Conservation (phyloP, 2,329 filamentous ascomycete genomes). For the Phaeosphaeriaceae sp. region DNA sequence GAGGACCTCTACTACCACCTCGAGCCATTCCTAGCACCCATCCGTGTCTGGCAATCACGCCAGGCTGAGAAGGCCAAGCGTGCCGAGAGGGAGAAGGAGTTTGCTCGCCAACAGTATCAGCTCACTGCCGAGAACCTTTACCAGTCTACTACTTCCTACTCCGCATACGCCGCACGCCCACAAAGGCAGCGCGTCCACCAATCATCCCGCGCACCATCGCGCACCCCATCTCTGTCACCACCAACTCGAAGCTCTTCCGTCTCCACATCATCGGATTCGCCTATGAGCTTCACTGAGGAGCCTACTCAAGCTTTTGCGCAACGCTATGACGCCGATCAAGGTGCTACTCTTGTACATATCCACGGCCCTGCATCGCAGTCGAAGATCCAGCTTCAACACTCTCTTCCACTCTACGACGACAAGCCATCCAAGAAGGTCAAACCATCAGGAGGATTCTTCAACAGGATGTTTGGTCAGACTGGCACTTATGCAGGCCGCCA, state of each 20-base stretch:
- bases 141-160: constrained; percentile 41
- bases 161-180: constrained; percentile 39
- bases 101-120: constrained; percentile 46
- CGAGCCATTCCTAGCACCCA: constrained; percentile 85
- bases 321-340: constrained; percentile 51
- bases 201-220: constrained; percentile 49
- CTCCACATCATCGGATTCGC: constrained; percentile 42
- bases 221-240: constrained; percentile 58
- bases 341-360: constrained; percentile 54
- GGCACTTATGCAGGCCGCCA: constrained; percentile 36
- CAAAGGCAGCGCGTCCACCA: constrained; percentile 33
- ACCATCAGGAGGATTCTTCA: constrained; percentile 47
- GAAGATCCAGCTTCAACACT: constrained; percentile 45
- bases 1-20: constrained; percentile 87
- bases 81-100: constrained; percentile 52
- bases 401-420: constrained; percentile 47
- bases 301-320: constrained; percentile 41
- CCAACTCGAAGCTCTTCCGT: constrained; percentile 50
- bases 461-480: constrained; percentile 44
- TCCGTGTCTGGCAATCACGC: constrained; percentile 67
- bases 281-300: constrained; percentile 44
- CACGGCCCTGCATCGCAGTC: constrained; percentile 35
- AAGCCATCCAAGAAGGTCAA: constrained; percentile 50
- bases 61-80: constrained; percentile 61
- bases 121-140: constrained; percentile 50